These are phyloP conservation scores for Cyclotella atomus DNA, from an alignment of 108 stramenopile species.

Conservation along the genomic window DNA sequence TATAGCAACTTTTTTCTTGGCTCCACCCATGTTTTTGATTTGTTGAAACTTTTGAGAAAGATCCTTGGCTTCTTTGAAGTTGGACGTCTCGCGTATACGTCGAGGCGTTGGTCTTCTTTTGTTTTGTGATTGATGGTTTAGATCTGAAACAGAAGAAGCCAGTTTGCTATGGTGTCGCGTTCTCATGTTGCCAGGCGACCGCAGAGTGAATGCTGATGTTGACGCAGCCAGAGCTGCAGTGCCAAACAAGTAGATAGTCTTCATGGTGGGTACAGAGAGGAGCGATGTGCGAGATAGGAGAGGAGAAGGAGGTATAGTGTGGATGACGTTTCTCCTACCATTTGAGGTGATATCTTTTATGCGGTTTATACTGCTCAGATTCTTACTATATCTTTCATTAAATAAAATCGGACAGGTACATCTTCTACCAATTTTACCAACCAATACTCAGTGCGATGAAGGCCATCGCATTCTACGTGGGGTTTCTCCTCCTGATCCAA, in stretches of 20 bases:
- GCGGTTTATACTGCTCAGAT: too few relatives aligned
- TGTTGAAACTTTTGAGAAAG: slow-evolving; percentile 14
- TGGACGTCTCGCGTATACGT: slow-evolving; percentile 46
- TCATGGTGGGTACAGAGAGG: too few relatives aligned
- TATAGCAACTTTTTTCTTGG: slow-evolving; percentile 85
- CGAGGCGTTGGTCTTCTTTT: slow-evolving; percentile 52
- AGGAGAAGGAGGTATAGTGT: too few relatives aligned
- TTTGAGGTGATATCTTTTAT: too few relatives aligned
- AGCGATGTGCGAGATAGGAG: too few relatives aligned
- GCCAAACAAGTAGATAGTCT: too few relatives aligned
- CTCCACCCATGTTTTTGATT: not conserved
- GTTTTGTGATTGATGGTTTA: not conserved
- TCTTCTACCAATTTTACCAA: too few relatives aligned
- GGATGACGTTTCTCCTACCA: too few relatives aligned
- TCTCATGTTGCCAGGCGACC: not conserved
- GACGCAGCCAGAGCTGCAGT: too few relatives aligned
- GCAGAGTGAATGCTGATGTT: not conserved
- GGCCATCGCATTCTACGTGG: not conserved
- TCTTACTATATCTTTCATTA: too few relatives aligned
- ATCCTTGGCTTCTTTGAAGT: slow-evolving; percentile 44
- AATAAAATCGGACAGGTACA: too few relatives aligned
- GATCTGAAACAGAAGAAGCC: not conserved
- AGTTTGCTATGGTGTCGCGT: not conserved
- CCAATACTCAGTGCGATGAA: too few relatives aligned
- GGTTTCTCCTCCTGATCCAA: not conserved